A percentile compares a stretch with the other conserved stretches of the same genome.
Conservation (phyloP, 2,329 filamentous ascomycete species). For the Magnaporthiopsis incrustans region DNA sequence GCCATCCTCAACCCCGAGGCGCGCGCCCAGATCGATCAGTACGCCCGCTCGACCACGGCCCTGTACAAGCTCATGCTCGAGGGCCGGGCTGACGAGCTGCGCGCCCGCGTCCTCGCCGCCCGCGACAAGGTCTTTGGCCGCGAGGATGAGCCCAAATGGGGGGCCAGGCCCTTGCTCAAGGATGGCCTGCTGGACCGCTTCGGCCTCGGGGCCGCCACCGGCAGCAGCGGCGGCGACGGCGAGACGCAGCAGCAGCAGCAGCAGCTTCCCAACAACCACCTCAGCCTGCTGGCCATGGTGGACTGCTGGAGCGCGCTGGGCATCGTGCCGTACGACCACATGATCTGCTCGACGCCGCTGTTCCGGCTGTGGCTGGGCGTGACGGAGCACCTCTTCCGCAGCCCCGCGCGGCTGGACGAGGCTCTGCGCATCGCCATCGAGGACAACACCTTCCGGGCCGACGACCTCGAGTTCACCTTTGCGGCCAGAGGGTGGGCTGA, state of each 20-base stretch:
- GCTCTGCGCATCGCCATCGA: conserved; percentile 78
- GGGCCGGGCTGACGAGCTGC: conserved; percentile 68
- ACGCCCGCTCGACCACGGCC: conserved; percentile 84
- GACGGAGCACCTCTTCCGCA: conserved; percentile 92
- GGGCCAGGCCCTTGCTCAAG: conserved; percentile 61
- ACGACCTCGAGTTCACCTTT: conserved; percentile 97
- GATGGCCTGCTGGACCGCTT: conserved; percentile 85
- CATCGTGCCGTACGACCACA: conserved; percentile 97
- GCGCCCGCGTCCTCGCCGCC: conserved; percentile 56
- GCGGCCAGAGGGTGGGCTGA: conserved; percentile 94
- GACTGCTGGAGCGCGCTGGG: conserved; percentile 94
- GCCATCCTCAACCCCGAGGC: conserved; percentile 95
- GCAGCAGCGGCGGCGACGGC: neutral
- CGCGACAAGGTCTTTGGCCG: conserved; percentile 65
- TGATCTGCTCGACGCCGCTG: conserved; percentile 97
- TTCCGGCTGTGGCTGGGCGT: conserved; percentile 96
- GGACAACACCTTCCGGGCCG: conserved; percentile 85
- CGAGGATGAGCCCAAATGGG: conserved; percentile 56
- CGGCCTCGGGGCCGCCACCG: conserved; percentile 59
- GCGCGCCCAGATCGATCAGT: conserved; percentile 86
- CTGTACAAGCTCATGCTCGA: conserved; percentile 96
- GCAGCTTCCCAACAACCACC: conserved; percentile 76
- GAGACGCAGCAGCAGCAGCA: conserved; percentile 8
- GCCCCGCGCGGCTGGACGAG: conserved; percentile 71
- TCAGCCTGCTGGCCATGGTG: conserved; percentile 90